A percentile compares a stretch with the other conserved stretches of the same genome.
phyloP scores from a whole-genome alignment of 345 rosid genomes.

The Citropsis articulata region DNA sequence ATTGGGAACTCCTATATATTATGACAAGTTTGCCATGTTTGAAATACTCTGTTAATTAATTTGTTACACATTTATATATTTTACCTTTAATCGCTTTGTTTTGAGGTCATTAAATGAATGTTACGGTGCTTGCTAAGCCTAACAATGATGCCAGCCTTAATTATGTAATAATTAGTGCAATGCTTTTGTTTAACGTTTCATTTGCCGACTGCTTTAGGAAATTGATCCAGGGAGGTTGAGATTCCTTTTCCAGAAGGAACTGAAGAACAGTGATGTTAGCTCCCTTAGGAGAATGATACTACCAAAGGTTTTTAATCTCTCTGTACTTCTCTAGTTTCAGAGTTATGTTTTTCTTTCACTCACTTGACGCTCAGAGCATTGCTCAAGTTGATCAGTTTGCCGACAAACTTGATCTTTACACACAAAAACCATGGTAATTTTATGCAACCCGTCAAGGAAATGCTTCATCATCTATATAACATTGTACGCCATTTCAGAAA shows the following conservation, averaged over 20 bases:
- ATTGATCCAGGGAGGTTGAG: slow-evolving; percentile 64
- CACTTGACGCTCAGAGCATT: not conserved
- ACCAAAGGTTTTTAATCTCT: slow-evolving; percentile 62
- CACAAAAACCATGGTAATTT: not conserved
- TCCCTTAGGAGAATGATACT: slow-evolving; percentile 87
- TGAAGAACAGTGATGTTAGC: slow-evolving; percentile 95
- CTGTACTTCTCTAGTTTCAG: not conserved
- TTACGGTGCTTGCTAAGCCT: not conserved
- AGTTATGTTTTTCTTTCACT: not conserved
- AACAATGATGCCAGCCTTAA: not conserved
- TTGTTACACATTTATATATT: not conserved
- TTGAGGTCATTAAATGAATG: not conserved
- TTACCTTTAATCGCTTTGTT: not conserved
- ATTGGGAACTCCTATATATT: not conserved
- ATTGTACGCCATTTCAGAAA: slow-evolving; percentile 47
- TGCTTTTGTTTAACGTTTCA: not conserved
- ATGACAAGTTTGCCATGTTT: not conserved
- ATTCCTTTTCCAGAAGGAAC: slow-evolving; percentile 89
- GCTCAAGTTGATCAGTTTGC: not conserved
- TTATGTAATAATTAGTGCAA: not conserved
- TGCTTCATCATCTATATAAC: not conserved
- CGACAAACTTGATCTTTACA: not conserved
- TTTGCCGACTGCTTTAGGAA: slow-evolving; percentile 36
- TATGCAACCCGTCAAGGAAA: not conserved
- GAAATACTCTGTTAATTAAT: not conserved